Percentiles rank a stretch among this genome's conserved stretches.
phyloP scores from a whole-genome alignment of 192 early-diverging fungal genomes.

The Funneliformis geosporum region DNA sequence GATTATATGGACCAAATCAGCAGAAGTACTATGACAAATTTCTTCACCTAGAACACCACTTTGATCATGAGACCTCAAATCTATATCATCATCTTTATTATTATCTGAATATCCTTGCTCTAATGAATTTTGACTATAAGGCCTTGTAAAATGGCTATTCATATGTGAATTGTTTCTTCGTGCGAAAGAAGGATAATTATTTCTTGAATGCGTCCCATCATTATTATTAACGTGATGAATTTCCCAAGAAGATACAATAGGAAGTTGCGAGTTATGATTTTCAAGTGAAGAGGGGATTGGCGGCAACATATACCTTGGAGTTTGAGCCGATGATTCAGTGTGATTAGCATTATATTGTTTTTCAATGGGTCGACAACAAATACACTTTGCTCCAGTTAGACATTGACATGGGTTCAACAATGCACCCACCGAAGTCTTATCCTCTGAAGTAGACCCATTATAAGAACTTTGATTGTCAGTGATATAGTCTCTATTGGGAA shows the following conservation, averaged over 20 bases:
- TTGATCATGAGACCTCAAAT: background rate
- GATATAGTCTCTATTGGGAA: background rate
- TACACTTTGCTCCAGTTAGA: conserved; percentile 6
- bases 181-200: background rate
- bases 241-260: no score
- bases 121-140: background rate
- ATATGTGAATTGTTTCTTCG: background rate
- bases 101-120: background rate
- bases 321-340: background rate
- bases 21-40: conserved; percentile 6
- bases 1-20: conserved; percentile 21
- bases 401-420: conserved; percentile 20
- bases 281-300: background rate
- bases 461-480: background rate
- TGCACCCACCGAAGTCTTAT: conserved; percentile 3
- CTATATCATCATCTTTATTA: background rate
- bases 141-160: background rate
- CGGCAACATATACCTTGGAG: background rate
- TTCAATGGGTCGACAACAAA: conserved; percentile 2
- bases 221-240: background rate
- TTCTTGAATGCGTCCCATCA: background rate
- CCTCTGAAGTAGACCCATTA: background rate
- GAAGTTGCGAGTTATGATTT: background rate
- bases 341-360: background rate
- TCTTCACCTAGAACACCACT: conserved; percentile 12